These are phyloP conservation scores for Moniliella sp. DNA, from an alignment of 1,284 basidiomycete species.

Conservation along the genomic window DNA sequence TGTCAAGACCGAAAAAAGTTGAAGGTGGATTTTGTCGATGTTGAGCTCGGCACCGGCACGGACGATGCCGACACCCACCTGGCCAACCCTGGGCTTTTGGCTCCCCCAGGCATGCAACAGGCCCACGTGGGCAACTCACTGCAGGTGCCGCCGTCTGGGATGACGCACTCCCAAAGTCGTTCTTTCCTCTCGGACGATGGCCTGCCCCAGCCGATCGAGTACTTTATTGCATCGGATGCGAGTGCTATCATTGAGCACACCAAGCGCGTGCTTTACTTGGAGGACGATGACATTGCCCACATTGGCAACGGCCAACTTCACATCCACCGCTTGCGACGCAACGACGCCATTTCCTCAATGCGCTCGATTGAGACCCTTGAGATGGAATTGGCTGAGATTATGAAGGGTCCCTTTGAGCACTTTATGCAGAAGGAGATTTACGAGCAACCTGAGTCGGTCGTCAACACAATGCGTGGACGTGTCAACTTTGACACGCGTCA, in stretches of 20 bases:
- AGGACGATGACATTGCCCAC: slow-evolving; percentile 97
- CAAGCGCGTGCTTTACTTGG: slow-evolving; percentile 90
- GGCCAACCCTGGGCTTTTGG: too few relatives aligned
- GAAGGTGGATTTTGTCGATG: slow-evolving; percentile 98
- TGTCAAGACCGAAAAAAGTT: slow-evolving; percentile 98
- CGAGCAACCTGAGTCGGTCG: slow-evolving; percentile 96
- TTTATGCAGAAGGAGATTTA: slow-evolving; percentile 99
- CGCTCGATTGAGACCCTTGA: slow-evolving; percentile 95
- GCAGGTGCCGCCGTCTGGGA: too few relatives aligned
- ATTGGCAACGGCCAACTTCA: slow-evolving; percentile 92
- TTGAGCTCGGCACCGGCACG: slow-evolving; percentile 42
- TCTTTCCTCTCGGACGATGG: slow-evolving; percentile 97
- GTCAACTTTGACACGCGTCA: slow-evolving; percentile 88
- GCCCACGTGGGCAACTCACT: slow-evolving; percentile 28
- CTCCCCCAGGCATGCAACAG: slow-evolving; percentile 43
- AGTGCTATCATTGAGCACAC: slow-evolving; percentile 93
- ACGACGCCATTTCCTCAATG: slow-evolving; percentile 54
- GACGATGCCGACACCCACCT: slow-evolving; percentile 5
- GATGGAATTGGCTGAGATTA: slow-evolving; percentile 95
- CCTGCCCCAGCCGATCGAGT: slow-evolving; percentile 93
- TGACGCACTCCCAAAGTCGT: too few relatives aligned
- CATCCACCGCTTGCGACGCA: slow-evolving; percentile 87
- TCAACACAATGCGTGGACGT: slow-evolving; percentile 99
- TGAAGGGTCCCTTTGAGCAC: slow-evolving; percentile 98
- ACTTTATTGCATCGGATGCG: slow-evolving; percentile 95